A percentile compares a stretch with the other conserved stretches of the same genome.
Conservation (phyloP, 352 stramenopile genomes). For the Phytophthora quininea region DNA sequence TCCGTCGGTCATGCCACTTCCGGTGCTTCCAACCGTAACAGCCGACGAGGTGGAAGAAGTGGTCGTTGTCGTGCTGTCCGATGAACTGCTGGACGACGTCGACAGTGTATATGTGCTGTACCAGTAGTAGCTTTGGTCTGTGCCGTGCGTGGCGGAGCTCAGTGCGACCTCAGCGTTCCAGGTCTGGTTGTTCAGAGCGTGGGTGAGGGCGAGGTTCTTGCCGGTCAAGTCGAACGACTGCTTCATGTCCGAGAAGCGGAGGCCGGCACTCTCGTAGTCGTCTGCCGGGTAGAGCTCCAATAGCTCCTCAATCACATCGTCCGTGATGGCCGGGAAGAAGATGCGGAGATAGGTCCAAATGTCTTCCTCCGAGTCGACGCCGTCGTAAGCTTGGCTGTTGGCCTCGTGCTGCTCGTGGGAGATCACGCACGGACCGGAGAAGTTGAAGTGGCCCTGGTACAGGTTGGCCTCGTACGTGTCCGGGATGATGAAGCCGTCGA, state of each 20-base stretch:
- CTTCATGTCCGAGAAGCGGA: constrained; percentile 29
- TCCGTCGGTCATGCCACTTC: constrained; percentile 6
- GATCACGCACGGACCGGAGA: constrained; percentile 20
- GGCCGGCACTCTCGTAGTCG: constrained; percentile 27
- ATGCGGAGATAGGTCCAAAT: constrained; percentile 23
- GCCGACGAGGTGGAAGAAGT: neutral
- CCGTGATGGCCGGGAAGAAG: constrained; percentile 26
- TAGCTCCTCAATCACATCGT: constrained; percentile 15
- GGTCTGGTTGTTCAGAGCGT: constrained; percentile 28
- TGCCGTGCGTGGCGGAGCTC: constrained; percentile 12
- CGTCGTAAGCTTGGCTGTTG: constrained; percentile 17
- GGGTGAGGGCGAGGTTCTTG: constrained; percentile 20
- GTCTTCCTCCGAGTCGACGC: constrained; percentile 20
- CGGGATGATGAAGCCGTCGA: constrained; percentile 31
- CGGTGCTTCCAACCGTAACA: constrained; percentile 8
- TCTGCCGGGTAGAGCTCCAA: constrained; percentile 25
- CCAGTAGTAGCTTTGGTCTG: constrained; percentile 30
- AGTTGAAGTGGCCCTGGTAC: constrained; percentile 35
- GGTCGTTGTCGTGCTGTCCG: constrained; percentile 1
- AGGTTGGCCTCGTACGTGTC: constrained; percentile 31
- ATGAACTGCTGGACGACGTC: constrained; percentile 10
- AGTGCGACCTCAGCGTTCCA: constrained; percentile 29
- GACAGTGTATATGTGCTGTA: constrained; percentile 29
- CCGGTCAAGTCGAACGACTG: constrained; percentile 28
- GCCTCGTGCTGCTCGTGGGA: constrained; percentile 25